Evolutionary conservation across 495 filamentous ascomycete species (phyloP), one percentile per base, ranked within the genome.

Genomic region (Hypoxylon fuscum): DNA sequence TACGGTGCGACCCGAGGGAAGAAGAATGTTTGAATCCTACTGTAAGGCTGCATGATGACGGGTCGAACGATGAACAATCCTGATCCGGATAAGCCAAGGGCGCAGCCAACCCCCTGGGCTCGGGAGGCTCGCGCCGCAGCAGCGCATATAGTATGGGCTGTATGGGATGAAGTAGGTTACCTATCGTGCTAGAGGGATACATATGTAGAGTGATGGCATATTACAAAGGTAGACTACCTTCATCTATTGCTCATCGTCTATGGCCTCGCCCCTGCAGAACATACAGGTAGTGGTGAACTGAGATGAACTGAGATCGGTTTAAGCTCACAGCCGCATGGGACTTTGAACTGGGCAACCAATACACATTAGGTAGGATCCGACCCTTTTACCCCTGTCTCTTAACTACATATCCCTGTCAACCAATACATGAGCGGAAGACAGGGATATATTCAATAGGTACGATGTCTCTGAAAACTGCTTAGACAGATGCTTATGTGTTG

Each of bases 271-370:
- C 34, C 34, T 37, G 34, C 34, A 37, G 34, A n/a, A 9, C 38
- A 20, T 22, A 22, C 35, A 17, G 18, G 37, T 7, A 40, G n/a
- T 18, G 37, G 14, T 14, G 18, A 29, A 46, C 37, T 2, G 40
- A 5, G 37, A 55, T 49, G 34, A 43, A 59, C 42, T 59, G 55
- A 64, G 49, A 59, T 59, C 37, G 52, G 62, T 64, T 59, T 64
- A 64, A 64, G 62, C 62, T 64, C 62, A 57, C 43, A 59, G 62
- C 62, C 62, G 62, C 49, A 49, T 49, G 7, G 15, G 32, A 42
- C 20, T 21, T 55, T 48, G 14, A 32, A 0, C 35, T 50, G 11
- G 37, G 49, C 55, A 55, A 54, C 44, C 43, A 52, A 17, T 59
- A 50, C 42, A 22, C 17, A 50, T 47, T 45, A 35, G 29, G 55